These are phyloP conservation scores for Dentipellis sp. DNA, from an alignment of 768 basidiomycete species.

Conservation along the genomic window DNA sequence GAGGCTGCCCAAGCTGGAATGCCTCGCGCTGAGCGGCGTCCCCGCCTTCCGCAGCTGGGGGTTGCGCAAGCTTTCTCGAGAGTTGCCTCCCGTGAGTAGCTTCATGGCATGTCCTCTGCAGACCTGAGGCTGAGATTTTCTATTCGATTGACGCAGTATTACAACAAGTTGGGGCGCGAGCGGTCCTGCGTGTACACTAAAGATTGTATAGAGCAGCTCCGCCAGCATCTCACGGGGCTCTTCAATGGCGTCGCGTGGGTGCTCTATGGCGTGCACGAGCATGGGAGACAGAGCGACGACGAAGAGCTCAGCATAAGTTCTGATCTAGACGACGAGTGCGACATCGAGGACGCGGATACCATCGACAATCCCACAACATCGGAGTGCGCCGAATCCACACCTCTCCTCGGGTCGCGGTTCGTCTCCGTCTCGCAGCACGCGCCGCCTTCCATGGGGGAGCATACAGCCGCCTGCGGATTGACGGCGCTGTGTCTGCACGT, in stretches of 20 bases:
- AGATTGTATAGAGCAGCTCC: conserved; percentile 75
- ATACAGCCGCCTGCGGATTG: too few species aligned
- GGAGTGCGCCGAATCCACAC: too few species aligned
- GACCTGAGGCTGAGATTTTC: too few species aligned
- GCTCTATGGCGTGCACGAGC: conserved; percentile 30
- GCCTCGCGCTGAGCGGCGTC: conserved; percentile 94
- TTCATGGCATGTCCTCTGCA: neutral
- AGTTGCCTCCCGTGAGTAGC: conserved; percentile 65
- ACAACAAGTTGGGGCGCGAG: conserved; percentile 81
- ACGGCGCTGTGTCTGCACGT: too few species aligned
- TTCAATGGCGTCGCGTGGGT: conserved; percentile 68
- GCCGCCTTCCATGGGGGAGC: too few species aligned
- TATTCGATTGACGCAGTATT: conserved; percentile 56
- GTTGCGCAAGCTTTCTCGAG: conserved; percentile 82
- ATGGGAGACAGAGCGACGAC: conserved; percentile 49
- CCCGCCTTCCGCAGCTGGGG: conserved; percentile 80
- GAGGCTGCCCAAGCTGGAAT: conserved; percentile 83
- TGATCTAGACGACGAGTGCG: conserved; percentile 25
- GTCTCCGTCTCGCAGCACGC: too few species aligned
- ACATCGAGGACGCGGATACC: conserved; percentile 17
- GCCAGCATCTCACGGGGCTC: conserved; percentile 67
- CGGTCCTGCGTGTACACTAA: conserved; percentile 97
- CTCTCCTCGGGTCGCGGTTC: too few species aligned
- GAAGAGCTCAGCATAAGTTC: conserved; percentile 21
- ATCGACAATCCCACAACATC: neutral